phyloP scores from a whole-genome alignment of 805 yeast genomes.

The Candida coquimbonensis region DNA sequence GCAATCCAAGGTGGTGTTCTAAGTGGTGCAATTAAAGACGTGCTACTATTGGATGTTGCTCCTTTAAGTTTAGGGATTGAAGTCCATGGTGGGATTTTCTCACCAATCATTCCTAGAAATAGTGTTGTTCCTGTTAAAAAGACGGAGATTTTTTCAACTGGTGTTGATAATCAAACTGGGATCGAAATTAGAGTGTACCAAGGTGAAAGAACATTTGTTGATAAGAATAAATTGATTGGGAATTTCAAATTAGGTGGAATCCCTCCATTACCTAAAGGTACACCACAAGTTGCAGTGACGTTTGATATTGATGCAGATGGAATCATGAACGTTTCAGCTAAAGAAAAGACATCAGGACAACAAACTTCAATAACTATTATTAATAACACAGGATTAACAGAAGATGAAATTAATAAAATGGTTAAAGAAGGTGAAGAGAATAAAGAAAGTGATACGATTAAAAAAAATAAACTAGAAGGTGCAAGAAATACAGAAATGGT shows the following conservation, averaged over 20 bases:
- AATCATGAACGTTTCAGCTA: conserved; percentile 72
- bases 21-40: conserved; percentile 77
- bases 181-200: conserved; percentile 74
- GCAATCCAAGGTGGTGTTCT: conserved; percentile 85
- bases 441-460: conserved; percentile 51
- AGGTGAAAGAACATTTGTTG: conserved; percentile 75
- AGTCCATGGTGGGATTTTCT: conserved; percentile 78
- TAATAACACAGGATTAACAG: conserved; percentile 64
- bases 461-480: conserved; percentile 58
- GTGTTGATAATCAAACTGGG: conserved; percentile 80
- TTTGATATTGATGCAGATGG: conserved; percentile 83
- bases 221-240: conserved; percentile 72
- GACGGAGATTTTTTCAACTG: conserved; percentile 71
- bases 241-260: conserved; percentile 66
- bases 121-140: conserved; percentile 71
- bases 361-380: conserved; percentile 69
- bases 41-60: conserved; percentile 71
- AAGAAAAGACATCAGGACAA: conserved; percentile 71
- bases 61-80: conserved; percentile 81
- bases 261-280: conserved; percentile 72
- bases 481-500: conserved; percentile 74
- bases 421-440: conserved; percentile 60
- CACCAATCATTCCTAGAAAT: conserved; percentile 72
- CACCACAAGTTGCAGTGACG: conserved; percentile 70
- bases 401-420: conserved; percentile 57